Conservation (phyloP, 352 stramenopile species). For the Phytophthora agathidicida region DNA sequence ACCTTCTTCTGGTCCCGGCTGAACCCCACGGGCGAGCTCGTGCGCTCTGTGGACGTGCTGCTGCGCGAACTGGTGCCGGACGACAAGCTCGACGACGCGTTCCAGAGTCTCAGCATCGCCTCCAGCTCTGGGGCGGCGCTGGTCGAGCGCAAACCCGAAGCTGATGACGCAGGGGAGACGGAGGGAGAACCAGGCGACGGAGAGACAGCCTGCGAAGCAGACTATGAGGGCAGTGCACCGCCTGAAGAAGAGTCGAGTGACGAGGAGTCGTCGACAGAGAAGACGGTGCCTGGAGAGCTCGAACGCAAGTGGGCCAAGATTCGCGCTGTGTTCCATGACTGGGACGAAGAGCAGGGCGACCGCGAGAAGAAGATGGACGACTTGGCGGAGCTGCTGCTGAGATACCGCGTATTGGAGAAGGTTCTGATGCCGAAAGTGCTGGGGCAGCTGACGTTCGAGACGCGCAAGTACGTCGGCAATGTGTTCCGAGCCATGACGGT, state of each 20-base stretch:
- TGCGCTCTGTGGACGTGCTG: slow-evolving; percentile 71
- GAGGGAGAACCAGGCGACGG: slow-evolving; percentile 24
- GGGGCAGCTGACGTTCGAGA: slow-evolving; percentile 78
- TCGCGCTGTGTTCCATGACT: slow-evolving; percentile 74
- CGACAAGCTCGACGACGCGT: slow-evolving; percentile 57
- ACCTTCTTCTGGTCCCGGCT: slow-evolving; percentile 81
- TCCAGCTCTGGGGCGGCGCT: slow-evolving; percentile 22
- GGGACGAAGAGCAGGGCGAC: slow-evolving; percentile 72
- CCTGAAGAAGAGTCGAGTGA: slow-evolving; percentile 63
- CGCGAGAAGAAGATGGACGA: slow-evolving; percentile 83
- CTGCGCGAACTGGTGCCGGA: slow-evolving; percentile 64
- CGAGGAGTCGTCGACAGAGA: slow-evolving; percentile 57
- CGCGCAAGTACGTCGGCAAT: slow-evolving; percentile 80
- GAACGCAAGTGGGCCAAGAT: slow-evolving; percentile 81
- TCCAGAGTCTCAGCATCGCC: slow-evolving; percentile 53
- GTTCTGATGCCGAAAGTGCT: slow-evolving; percentile 76
- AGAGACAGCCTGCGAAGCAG: slow-evolving; percentile 25
- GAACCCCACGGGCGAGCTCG: slow-evolving; percentile 77
- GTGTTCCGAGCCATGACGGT: slow-evolving; percentile 82
- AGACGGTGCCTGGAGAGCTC: slow-evolving; percentile 74
- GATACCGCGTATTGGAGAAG: slow-evolving; percentile 78
- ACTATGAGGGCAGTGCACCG: slow-evolving; percentile 29
- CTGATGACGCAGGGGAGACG: slow-evolving; percentile 31
- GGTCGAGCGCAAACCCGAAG: slow-evolving; percentile 27
- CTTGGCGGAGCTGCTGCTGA: slow-evolving; percentile 76